phyloP scores from a whole-genome alignment of 306 rosid species.

The Pyrus bretschneideri region DNA sequence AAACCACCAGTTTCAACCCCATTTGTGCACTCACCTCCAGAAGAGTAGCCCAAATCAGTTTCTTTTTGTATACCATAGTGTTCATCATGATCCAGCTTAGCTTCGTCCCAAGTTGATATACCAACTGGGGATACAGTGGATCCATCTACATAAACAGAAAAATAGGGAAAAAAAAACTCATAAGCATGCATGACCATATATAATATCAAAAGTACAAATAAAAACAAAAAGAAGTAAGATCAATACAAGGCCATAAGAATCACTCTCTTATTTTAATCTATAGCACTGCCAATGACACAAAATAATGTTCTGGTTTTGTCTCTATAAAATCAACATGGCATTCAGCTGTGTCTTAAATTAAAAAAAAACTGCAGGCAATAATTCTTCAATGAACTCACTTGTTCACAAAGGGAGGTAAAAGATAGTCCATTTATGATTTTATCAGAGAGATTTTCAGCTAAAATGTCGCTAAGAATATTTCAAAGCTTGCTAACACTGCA shows the following conservation, averaged over 20 bases:
- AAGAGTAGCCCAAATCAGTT: constrained; percentile 15
- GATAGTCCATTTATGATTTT: not conserved
- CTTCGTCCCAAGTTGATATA: constrained; percentile 47
- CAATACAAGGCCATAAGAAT: not conserved
- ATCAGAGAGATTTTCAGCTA: not conserved
- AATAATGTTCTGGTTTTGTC: not conserved
- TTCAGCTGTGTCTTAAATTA: not conserved
- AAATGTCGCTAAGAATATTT: not conserved
- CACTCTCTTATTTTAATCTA: not conserved
- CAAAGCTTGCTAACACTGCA: not conserved
- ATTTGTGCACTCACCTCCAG: constrained; percentile 21
- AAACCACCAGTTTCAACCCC: constrained; percentile 21
- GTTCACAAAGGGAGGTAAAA: not conserved
- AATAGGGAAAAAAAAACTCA: not conserved
- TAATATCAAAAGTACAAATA: too few relatives aligned
- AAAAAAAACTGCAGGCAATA: not conserved
- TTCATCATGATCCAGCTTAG: constrained; percentile 30
- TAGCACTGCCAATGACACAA: not conserved
- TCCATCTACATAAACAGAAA: constrained; percentile 38
- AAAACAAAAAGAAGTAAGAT: not conserved
- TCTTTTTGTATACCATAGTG: constrained; percentile 22
- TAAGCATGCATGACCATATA: constrained; percentile 1
- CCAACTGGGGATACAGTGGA: constrained; percentile 31
- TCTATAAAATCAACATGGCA: not conserved
- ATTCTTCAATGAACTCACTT: not conserved